Percentiles rank a stretch among this genome's conserved stretches.
These are phyloP conservation scores for Exophiala oligosperma DNA, from an alignment of 2,329 filamentous ascomycete genomes.

Conservation along the genomic window DNA sequence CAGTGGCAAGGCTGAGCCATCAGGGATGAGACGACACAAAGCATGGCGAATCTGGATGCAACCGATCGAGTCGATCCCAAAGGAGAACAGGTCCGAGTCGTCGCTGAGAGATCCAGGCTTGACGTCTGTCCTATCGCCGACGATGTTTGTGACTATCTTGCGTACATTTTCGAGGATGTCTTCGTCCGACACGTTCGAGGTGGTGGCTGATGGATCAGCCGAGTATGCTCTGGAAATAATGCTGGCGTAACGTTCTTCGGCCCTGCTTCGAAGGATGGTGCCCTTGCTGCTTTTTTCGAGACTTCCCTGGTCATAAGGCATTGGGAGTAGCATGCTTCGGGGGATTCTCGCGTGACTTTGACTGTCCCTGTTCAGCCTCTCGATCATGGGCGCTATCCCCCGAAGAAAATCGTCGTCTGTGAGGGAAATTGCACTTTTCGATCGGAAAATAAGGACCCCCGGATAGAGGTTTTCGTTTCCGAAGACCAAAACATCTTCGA, in stretches of 20 bases:
- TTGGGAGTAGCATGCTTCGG: constrained; percentile 51
- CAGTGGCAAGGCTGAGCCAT: constrained; percentile 44
- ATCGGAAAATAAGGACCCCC: constrained; percentile 57
- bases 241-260: constrained; percentile 50
- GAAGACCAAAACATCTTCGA: constrained; percentile 62
- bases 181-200: background rate
- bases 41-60: constrained; percentile 50
- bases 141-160: constrained; percentile 5
- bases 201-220: constrained; percentile 32
- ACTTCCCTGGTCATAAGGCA: constrained; percentile 36
- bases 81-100: constrained; percentile 56
- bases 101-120: constrained; percentile 30
- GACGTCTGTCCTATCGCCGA: background rate
- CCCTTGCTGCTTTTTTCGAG: constrained; percentile 65
- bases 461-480: constrained; percentile 58
- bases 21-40: constrained; percentile 13
- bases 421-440: constrained; percentile 28
- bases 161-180: constrained; percentile 5
- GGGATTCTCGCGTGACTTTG: constrained; percentile 55
- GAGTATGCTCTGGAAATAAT: constrained; percentile 36
- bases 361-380: constrained; percentile 50
- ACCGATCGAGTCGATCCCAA: constrained; percentile 62
- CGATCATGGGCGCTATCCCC: constrained; percentile 45
- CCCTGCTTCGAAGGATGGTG: constrained; percentile 54
- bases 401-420: constrained; percentile 43